Evolutionary conservation across 1,139 yeast species (phyloP), one percentile per base, ranked within the genome.

Genomic region (Casaregolazyma lundiana): DNA sequence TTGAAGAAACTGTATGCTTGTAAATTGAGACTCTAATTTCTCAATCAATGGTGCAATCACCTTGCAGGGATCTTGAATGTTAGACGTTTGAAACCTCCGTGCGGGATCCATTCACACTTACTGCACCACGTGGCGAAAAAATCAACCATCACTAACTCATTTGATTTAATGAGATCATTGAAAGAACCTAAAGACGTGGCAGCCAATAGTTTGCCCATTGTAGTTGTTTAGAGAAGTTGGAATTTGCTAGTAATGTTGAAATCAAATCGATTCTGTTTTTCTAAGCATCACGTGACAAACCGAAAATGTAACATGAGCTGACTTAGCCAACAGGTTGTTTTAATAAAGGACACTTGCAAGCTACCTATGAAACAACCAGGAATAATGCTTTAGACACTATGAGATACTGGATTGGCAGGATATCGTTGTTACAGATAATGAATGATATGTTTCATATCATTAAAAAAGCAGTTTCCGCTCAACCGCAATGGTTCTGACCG

Each of bases 81-180:
- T 41, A 42, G 46, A 24, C 29, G 26, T 26, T 8, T 4, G 17
- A 15, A n/a, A 15, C 6, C 18, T 6, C 19, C 9, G 20, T 13
- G 13, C 30, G 30, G 13, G 7, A 7, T 24, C 15, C n/a, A 6
- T 16, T 16, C 13, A 13, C 19, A 50, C 53, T 46, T 50, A 51
- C 53, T 96, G 70, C 97, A 89, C 96, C 96, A 89, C 50, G 89
- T 78, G 58, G 97, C 96, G 61, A 81, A 87, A 72, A 89, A 89
- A 72, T 89, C 96, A 56, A 89, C 86, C 53, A 88, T 89, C 54
- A 85, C 49, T 19, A 53, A 46, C 36, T 53, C 55, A 36, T 56
- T 55, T 13, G 42, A 29, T 2, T 40, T 43, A 17, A 58, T 38
- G 6, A 50, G 26, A 9, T 38, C 40, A 35, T 52, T 46, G 39